Evolutionary conservation across 352 stramenopile species (phyloP).

Genomic region (Aphanomyces euteiches): DNA sequence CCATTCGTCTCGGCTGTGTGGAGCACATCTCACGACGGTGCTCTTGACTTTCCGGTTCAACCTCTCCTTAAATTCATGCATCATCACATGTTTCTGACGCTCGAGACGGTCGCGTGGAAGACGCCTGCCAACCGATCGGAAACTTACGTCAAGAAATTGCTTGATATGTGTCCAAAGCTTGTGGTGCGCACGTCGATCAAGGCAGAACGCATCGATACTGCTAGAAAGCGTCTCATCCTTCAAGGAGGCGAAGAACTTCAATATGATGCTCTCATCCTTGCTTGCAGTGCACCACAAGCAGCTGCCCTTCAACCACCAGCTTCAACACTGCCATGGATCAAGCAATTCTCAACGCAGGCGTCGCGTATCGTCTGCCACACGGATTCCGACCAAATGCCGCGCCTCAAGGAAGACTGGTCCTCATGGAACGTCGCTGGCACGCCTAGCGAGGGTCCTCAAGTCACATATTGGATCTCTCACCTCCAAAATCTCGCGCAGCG

Average conservation of each 20-base stretch:
- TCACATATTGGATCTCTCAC: slow-evolving; percentile 86
- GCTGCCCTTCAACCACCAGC: slow-evolving; percentile 36
- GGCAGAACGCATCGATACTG: slow-evolving; percentile 35
- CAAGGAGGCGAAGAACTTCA: slow-evolving; percentile 35
- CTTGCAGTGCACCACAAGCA: slow-evolving; percentile 32
- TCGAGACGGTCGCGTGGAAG: slow-evolving; percentile 38
- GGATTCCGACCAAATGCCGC: slow-evolving; percentile 58
- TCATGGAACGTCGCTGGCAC: slow-evolving; percentile 85
- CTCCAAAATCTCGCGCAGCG: slow-evolving; percentile 77
- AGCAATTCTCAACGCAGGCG: slow-evolving; percentile 41
- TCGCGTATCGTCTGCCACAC: slow-evolving; percentile 44
- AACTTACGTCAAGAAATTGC: slow-evolving; percentile 69
- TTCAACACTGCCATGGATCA: slow-evolving; percentile 44
- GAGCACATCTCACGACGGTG: slow-evolving; percentile 35
- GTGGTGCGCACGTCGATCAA: slow-evolving; percentile 44
- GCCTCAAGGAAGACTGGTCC: slow-evolving; percentile 58
- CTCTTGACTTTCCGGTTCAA: slow-evolving; percentile 37
- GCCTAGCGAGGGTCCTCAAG: slow-evolving; percentile 40
- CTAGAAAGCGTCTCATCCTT: slow-evolving; percentile 32
- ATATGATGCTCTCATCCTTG: slow-evolving; percentile 54
- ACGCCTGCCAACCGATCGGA: slow-evolving; percentile 59
- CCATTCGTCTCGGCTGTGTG: slow-evolving; percentile 39
- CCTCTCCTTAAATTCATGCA: slow-evolving; percentile 40
- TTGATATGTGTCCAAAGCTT: slow-evolving; percentile 43
- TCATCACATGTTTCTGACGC: slow-evolving; percentile 40